These are phyloP conservation scores for Russula sp. DNA, from an alignment of 768 basidiomycete species.

Conservation along the genomic window DNA sequence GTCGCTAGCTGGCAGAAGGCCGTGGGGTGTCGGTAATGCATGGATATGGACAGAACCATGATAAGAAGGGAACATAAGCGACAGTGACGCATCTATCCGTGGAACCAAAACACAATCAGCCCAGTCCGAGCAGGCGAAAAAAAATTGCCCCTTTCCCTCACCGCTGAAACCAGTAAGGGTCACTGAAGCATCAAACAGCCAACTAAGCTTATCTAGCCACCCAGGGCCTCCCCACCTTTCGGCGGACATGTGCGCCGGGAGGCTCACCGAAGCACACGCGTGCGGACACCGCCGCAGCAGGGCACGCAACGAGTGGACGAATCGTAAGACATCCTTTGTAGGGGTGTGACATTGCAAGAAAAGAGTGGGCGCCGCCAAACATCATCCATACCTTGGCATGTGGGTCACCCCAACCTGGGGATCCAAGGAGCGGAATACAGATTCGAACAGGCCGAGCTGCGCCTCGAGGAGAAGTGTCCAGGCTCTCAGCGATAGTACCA, in stretches of 20 bases:
- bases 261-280: constrained; percentile 59
- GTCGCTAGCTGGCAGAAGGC: constrained; percentile 72
- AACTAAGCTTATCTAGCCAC: constrained; percentile 74
- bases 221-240: constrained; percentile 54
- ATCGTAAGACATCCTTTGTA: constrained; percentile 56
- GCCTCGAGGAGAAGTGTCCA: constrained; percentile 17
- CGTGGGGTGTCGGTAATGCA: constrained; percentile 64
- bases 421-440: constrained; percentile 20
- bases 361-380: neutral
- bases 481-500: constrained; percentile 8
- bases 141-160: constrained; percentile 30
- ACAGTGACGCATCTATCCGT: constrained; percentile 57
- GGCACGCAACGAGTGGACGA: constrained; percentile 61
- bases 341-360: constrained; percentile 10
- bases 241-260: constrained; percentile 55
- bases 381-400: constrained; percentile 40
- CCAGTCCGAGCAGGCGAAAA: constrained; percentile 2
- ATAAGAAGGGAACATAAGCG: constrained; percentile 68
- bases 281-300: constrained; percentile 50
- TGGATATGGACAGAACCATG: constrained; percentile 81
- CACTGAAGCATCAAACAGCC: constrained; percentile 70
- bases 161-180: constrained; percentile 75
- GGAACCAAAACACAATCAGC: neutral
- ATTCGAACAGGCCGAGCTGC: constrained; percentile 10
- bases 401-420: constrained; percentile 63